These are phyloP conservation scores for Helicocarpus griseus DNA, from an alignment of 2,329 filamentous ascomycete genomes.

Conservation along the genomic window DNA sequence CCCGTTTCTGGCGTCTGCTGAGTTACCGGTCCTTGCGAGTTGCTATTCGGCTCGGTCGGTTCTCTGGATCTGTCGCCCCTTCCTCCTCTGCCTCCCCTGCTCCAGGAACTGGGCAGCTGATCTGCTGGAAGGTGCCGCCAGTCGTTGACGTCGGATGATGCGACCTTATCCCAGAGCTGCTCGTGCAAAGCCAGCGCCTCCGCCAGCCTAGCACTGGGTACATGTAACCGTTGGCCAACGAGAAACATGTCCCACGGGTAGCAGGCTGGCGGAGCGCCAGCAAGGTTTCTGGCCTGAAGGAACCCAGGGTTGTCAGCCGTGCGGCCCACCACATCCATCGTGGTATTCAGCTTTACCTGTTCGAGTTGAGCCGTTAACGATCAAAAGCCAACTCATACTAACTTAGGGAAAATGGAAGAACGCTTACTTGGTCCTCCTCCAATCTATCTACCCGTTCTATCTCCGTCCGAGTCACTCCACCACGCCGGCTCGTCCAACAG, in stretches of 20 bases:
- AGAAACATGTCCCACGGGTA: conserved; percentile 17
- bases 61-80: background rate
- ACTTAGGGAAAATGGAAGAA: conserved; percentile 7
- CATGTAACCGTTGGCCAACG: conserved; percentile 7
- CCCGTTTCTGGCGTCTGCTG: background rate
- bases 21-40: background rate
- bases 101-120: conserved; percentile 14
- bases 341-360: conserved; percentile 15
- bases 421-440: conserved; percentile 13
- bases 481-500: conserved; percentile 18
- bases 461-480: conserved; percentile 14
- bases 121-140: conserved; percentile 15
- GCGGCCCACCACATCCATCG: conserved; percentile 14
- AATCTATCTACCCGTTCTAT: conserved; percentile 20
- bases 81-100: background rate
- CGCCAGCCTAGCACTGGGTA: conserved; percentile 10
- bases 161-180: conserved; percentile 12
- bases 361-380: background rate
- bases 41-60: background rate
- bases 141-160: conserved; percentile 2
- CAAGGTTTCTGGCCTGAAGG: conserved; percentile 15
- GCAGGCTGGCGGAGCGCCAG: background rate
- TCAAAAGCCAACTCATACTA: background rate
- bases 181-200: conserved; percentile 12
- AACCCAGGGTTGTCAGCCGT: background rate